Base-by-base conservation (phyloP, 2,329 filamentous ascomycete genomes). In the Pseudogymnoascus sp. region DNA sequence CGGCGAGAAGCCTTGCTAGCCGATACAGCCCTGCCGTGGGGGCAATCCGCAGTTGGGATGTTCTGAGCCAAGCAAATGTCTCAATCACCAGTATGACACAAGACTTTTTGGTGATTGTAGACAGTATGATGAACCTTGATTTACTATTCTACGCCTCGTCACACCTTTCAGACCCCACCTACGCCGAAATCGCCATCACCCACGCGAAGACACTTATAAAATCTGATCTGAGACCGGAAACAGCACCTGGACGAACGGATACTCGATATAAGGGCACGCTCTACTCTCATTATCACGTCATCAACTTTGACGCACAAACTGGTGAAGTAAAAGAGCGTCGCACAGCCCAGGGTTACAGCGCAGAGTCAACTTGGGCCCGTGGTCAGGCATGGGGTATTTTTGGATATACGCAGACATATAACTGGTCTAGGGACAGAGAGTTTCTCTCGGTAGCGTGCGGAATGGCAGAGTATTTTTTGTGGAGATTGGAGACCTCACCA, bases 41-140 rank as follows among this genome's bases (percentile, higher is more conserved):
- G 6, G 79, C 79, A 0, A 80, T 82, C 23, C 72, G 80, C 10
- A 80, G 78, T 21, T 82, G 80, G 80, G 79, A 82, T 65, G 72
- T 73, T 0, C 62, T 74, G 1, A 67, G 68, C 0, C 72, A 75
- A 66, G 67, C 1, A 75, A 75, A 10, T 68, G 46, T 53, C 46
- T 53, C 46, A 31, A 53, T 53, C 23, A 53, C 68, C n/a, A 72
- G 72, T 42, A 62, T 72, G 66, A 68, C 67, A 0, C 66, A 74
- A 0, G 72, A 78, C 62, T 77, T 77, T 21, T 65, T 77, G 1
- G 74, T 79, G 15, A 79, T 79, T 26, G 74, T 79, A n/a, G 77
- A 78, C 65, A 76, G 73, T 1, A 75, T 79, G 74, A 53, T 53
- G 46, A 53, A 53, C 4, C 46, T 53, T 13, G 46, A 53, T 53